Percentiles rank a stretch among this genome's conserved stretches.
These are phyloP conservation scores for Mycena vitilis DNA, from an alignment of 768 basidiomycete genomes.

Conservation along the genomic window DNA sequence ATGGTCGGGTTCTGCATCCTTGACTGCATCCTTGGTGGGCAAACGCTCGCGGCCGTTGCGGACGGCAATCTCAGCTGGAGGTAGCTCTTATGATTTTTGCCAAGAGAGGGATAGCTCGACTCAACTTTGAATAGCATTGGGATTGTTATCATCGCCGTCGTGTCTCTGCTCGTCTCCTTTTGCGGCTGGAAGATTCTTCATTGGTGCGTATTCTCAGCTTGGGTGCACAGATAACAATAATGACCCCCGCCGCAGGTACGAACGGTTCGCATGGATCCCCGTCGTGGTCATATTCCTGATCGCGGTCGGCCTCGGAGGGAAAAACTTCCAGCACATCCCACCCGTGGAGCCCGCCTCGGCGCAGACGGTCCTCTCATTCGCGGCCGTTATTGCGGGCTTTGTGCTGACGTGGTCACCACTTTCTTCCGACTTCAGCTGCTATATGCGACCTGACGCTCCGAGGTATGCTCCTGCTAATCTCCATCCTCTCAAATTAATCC, in stretches of 20 bases:
- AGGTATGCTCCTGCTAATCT: slow-evolving; percentile 50
- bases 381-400: slow-evolving; percentile 78
- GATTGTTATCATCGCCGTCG: slow-evolving; percentile 79
- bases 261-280: slow-evolving; percentile 81
- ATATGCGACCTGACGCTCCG: slow-evolving; percentile 68
- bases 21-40: slow-evolving; percentile 79
- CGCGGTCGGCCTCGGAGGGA: slow-evolving; percentile 78
- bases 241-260: slow-evolving; percentile 59
- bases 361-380: slow-evolving; percentile 69
- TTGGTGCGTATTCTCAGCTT: slow-evolving; percentile 45
- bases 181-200: slow-evolving; percentile 64
- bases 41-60: slow-evolving; percentile 56
- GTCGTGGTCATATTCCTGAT: slow-evolving; percentile 80
- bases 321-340: slow-evolving; percentile 66
- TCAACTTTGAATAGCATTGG: slow-evolving; percentile 66
- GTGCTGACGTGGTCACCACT: slow-evolving; percentile 71
- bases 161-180: slow-evolving; percentile 76
- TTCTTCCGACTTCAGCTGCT: slow-evolving; percentile 81
- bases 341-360: slow-evolving; percentile 67
- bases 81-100: slow-evolving; percentile 42
- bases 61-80: slow-evolving; percentile 56
- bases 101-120: background rate
- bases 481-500: no score
- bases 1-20: slow-evolving; percentile 79
- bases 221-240: background rate